phyloP scores from a whole-genome alignment of 805 yeast species.

The Kuraishia hungarica region DNA sequence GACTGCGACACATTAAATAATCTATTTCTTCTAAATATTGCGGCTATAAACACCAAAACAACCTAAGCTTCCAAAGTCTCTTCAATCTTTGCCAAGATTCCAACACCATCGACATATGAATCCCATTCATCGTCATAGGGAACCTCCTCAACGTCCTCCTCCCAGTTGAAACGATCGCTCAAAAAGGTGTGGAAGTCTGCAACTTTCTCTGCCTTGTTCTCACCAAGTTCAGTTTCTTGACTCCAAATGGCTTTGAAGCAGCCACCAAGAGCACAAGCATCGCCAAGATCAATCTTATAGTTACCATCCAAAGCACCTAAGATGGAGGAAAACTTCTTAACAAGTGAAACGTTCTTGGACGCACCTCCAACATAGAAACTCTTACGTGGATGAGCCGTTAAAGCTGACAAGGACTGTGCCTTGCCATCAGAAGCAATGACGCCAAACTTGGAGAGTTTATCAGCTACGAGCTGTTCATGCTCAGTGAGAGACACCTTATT shows the following conservation, averaged over 20 bases:
- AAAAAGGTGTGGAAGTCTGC: slow-evolving; percentile 35
- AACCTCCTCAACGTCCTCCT: slow-evolving; percentile 34
- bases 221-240: slow-evolving; percentile 22
- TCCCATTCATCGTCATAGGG: slow-evolving; percentile 35
- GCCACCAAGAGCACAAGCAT: slow-evolving; percentile 91
- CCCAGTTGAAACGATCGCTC: slow-evolving; percentile 38
- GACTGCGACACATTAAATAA: background rate
- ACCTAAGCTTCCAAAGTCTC: slow-evolving; percentile 4
- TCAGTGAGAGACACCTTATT: background rate
- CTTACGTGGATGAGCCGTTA: slow-evolving; percentile 52
- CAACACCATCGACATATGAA: slow-evolving; percentile 43
- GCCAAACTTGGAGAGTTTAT: slow-evolving; percentile 26
- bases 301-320: slow-evolving; percentile 61
- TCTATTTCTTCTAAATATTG: background rate
- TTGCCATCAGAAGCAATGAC: slow-evolving; percentile 41
- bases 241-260: slow-evolving; percentile 84
- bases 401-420: slow-evolving; percentile 31
- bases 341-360: slow-evolving; percentile 61
- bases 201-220: slow-evolving; percentile 9
- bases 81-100: slow-evolving; percentile 40
- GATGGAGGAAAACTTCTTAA: slow-evolving; percentile 59
- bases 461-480: slow-evolving; percentile 13
- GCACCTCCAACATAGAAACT: slow-evolving; percentile 87
- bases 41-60: background rate
- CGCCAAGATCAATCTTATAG: slow-evolving; percentile 65